A percentile compares a stretch with the other conserved stretches of the same genome.
Evolutionary conservation across 768 basidiomycete species (phyloP).

Genomic region (Leccinum longicurvipes): DNA sequence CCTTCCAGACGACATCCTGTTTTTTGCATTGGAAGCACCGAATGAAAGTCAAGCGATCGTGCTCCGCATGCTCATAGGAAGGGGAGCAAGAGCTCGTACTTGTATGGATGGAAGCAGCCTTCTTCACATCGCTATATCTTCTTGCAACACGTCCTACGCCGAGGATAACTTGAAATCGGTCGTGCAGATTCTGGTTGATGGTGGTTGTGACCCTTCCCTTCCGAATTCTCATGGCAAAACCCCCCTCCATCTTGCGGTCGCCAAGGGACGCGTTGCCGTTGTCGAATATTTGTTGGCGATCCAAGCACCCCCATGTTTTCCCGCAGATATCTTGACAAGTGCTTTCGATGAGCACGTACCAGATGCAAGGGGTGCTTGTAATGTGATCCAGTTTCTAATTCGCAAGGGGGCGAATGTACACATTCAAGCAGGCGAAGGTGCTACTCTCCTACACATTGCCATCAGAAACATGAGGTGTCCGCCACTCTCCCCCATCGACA

Average conservation of each 20-base stretch:
- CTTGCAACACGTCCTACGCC: no score
- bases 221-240: not conserved
- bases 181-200: not conserved
- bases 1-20: slow-evolving; percentile 3
- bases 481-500: not conserved
- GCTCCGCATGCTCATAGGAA: not conserved
- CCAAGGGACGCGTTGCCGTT: not conserved
- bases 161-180: not conserved
- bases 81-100: not conserved
- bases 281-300: not conserved
- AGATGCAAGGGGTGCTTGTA: not conserved
- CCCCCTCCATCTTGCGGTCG: slow-evolving; percentile 5
- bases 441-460: not conserved
- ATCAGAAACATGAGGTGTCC: not conserved
- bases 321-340: not conserved
- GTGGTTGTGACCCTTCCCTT: slow-evolving; percentile 2
- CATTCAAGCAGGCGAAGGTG: not conserved
- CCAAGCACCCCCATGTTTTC: not conserved
- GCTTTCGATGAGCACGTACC: not conserved
- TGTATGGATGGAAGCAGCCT: not conserved
- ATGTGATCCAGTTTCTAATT: not conserved
- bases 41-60: not conserved
- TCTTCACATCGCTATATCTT: not conserved
- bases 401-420: not conserved
- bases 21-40: not conserved